Evolutionary conservation across 2,329 filamentous ascomycete species (phyloP).

Genomic region (Lecanicillium sp.): DNA sequence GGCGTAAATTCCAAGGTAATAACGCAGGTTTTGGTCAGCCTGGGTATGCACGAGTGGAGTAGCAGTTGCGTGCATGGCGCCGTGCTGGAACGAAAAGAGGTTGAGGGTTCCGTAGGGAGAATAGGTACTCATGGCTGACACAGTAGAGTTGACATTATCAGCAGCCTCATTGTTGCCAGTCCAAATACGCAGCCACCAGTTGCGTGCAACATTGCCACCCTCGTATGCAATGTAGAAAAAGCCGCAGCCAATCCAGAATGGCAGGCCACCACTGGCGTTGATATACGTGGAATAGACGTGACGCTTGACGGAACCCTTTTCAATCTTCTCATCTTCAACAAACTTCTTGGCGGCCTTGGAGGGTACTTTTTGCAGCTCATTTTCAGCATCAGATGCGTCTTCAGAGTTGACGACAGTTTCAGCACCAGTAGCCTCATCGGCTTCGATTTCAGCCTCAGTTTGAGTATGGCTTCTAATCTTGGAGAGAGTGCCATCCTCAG

Average conservation of each 20-base stretch:
- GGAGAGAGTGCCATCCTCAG: conserved; percentile 48
- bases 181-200: conserved; percentile 62
- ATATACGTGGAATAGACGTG: conserved; percentile 65
- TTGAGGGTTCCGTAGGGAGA: conserved; percentile 36
- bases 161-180: conserved; percentile 39
- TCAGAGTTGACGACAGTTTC: conserved; percentile 51
- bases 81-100: conserved; percentile 41
- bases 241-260: conserved; percentile 52
- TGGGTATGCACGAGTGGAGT: conserved; percentile 22
- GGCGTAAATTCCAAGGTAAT: conserved; percentile 65
- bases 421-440: conserved; percentile 39
- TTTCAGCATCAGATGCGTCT: conserved; percentile 36
- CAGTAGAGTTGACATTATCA: conserved; percentile 8
- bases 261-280: conserved; percentile 55
- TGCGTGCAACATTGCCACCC: conserved; percentile 48
- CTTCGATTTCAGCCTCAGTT: conserved; percentile 35
- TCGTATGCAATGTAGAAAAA: conserved; percentile 51
- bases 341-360: conserved; percentile 61
- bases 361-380: conserved; percentile 41
- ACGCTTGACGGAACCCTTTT: conserved; percentile 62
- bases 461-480: conserved; percentile 53
- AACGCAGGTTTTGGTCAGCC: conserved; percentile 40
- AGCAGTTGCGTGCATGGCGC: conserved; percentile 34
- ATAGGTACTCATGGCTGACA: conserved; percentile 21
- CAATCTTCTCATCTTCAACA: conserved; percentile 67